Percentiles rank a stretch among this genome's conserved stretches.
Evolutionary conservation across 73 alveolate genomes (phyloP).

Genomic region (Paramecium sexaurelia): DNA sequence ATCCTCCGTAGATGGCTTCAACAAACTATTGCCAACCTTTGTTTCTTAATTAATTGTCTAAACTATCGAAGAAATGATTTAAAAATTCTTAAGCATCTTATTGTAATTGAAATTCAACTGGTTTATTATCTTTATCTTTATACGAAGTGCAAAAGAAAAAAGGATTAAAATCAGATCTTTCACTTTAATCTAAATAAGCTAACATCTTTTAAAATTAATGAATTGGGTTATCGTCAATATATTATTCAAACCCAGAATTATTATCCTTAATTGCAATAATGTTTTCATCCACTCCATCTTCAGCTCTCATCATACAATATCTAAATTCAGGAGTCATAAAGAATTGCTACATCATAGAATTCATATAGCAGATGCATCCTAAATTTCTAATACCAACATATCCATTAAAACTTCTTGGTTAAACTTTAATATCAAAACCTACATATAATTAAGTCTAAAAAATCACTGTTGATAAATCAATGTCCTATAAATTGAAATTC

Average conservation of each 20-base stretch:
- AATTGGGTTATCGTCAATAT: conserved; percentile 92
- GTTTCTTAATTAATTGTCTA: conserved; percentile 88
- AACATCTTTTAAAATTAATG: conserved; percentile 93
- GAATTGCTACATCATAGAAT: conserved; percentile 95
- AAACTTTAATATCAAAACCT: background rate
- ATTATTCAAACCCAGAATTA: conserved; percentile 60
- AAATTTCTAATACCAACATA: conserved; percentile 89
- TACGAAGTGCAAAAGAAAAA: conserved; percentile 86
- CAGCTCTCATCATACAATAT: conserved; percentile 90
- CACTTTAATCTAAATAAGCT: conserved; percentile 91
- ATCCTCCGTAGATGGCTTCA: conserved; percentile 95
- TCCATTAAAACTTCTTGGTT: conserved; percentile 56
- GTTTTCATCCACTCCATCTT: conserved; percentile 75
- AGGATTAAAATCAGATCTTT: conserved; percentile 93
- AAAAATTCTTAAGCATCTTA: conserved; percentile 97
- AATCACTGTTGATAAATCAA: background rate
- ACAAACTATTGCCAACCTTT: conserved; percentile 86
- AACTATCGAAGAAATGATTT: conserved; percentile 90
- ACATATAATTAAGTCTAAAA: background rate
- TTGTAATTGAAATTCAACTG: conserved; percentile 91
- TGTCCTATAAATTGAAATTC: background rate
- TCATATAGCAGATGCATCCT: conserved; percentile 97
- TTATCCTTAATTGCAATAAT: background rate
- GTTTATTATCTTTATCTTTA: conserved; percentile 94
- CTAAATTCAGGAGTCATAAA: conserved; percentile 95